Conservation (phyloP, 139 green algal species). For the Tetraselmis chui region DNA sequence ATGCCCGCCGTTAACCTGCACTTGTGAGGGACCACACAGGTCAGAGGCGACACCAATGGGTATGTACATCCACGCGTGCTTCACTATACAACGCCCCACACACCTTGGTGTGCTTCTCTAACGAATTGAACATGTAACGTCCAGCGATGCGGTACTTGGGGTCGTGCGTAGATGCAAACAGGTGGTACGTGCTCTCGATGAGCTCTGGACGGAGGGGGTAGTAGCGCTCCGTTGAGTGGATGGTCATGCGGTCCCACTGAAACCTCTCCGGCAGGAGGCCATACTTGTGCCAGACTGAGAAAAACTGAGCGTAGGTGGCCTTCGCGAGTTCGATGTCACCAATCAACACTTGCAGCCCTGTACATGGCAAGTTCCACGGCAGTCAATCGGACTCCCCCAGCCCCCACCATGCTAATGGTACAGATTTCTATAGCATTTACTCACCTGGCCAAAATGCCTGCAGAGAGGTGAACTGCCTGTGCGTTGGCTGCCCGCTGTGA, state of each 20-base stretch:
- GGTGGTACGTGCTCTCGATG: constrained; percentile 5
- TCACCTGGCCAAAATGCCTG: constrained; percentile 37
- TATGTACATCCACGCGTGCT: too few relatives aligned
- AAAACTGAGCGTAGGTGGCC: constrained; percentile 17
- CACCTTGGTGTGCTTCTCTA: not conserved
- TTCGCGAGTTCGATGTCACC: constrained; percentile 19
- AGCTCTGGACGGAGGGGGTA: constrained; percentile 7
- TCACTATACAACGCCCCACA: not conserved
- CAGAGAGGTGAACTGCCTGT: constrained; percentile 13
- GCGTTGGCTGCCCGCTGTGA: constrained; percentile 10
- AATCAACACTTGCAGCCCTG: constrained; percentile 22
- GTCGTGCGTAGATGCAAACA: constrained; percentile 48
- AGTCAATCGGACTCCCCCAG: not conserved
- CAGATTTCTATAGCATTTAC: too few relatives aligned
- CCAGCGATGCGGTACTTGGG: constrained; percentile 14
- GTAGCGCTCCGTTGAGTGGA: constrained; percentile 3
- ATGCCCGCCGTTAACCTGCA: not conserved
- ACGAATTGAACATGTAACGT: not conserved
- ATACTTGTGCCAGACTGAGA: constrained; percentile 27
- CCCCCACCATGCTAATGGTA: too few relatives aligned
- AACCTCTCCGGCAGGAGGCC: constrained; percentile 26
- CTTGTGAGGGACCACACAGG: not conserved
- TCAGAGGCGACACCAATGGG: not conserved
- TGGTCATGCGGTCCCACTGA: not conserved
- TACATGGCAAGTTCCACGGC: not conserved